Evolutionary conservation across 352 stramenopile species (phyloP).

Genomic region (Discostella stelligera): DNA sequence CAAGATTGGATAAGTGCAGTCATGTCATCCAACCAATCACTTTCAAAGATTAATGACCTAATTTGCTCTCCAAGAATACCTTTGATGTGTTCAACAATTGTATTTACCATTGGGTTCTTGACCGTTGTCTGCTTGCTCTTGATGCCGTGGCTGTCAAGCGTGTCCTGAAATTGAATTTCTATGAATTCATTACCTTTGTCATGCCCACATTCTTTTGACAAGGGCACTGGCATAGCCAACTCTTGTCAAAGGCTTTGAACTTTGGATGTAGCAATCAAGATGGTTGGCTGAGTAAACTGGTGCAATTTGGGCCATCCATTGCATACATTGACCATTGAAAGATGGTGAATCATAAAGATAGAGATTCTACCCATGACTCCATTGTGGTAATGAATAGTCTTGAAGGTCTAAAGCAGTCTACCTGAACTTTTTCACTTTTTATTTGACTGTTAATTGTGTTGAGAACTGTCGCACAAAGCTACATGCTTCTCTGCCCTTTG

Average conservation of each 20-base stretch:
- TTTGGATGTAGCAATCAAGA: not conserved
- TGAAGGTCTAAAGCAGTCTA: conserved; percentile 9
- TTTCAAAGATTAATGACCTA: not conserved
- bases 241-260: conserved; percentile 22
- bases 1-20: not conserved
- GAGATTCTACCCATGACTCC: not conserved
- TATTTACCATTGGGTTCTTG: not conserved
- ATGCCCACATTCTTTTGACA: conserved; percentile 14
- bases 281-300: not conserved
- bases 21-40: conserved; percentile 1
- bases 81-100: not conserved
- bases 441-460: conserved; percentile 1
- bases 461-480: conserved; percentile 6
- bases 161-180: conserved; percentile 31
- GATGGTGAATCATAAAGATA: conserved; percentile 6
- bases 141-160: conserved; percentile 31
- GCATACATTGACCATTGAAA: not conserved
- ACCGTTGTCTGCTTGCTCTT: conserved; percentile 8
- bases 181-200: conserved; percentile 48
- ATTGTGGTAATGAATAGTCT: not conserved
- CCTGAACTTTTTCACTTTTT: not conserved
- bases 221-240: conserved; percentile 38
- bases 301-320: not conserved
- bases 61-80: not conserved
- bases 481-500: conserved; percentile 8